Evolutionary conservation across 192 early-diverging fungal species (phyloP), one percentile per base, ranked within the genome.

Genomic region (Paraglomus occultum): DNA sequence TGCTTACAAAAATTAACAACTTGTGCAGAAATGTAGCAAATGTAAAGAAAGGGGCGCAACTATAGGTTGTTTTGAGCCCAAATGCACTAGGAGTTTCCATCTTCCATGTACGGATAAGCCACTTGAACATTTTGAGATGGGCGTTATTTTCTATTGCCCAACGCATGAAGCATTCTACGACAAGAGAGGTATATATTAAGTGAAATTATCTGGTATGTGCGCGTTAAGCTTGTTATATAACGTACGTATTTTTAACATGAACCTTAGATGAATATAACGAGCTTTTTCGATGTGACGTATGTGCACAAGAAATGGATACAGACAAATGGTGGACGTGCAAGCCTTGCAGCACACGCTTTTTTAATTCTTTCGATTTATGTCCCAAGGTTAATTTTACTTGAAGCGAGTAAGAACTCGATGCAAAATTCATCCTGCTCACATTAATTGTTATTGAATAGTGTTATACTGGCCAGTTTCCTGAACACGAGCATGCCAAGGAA

Each of bases 131-230:
- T 94, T 94, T 70, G 84, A 88, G 39, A 82, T 87, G 46, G 95
- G 95, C 8, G 84, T 87, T 49, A 87, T 92, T 20, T 96, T 94
- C 75, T 96, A 92, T 91, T 96, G 95, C 67, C 84, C 90, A 4
- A 80, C 78, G 38, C 95, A 96, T 67, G 88, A 91, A 64, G 67
- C 74, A 4, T 68, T 76, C 40, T 73, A 85, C 5, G 59, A 81
- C 18, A 71, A 82, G 61, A 77, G 77, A 74, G 86, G 87, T 85
- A 81, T 15, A 17, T 66, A 18, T 14, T 1, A 53, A 60, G 10
- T 20, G 45, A 43, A 50, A 7, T 50, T 20, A 23, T 44, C 18
- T n/a, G 7, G 2, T 15, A 31, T 38, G n/a, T 70, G 49, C 38
- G 43, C 15, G 20, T 53, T 23, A 40, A 40, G 51, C 17, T 52